phyloP scores from a whole-genome alignment of 2,329 filamentous ascomycete genomes.

The Zasmidium angulare region DNA sequence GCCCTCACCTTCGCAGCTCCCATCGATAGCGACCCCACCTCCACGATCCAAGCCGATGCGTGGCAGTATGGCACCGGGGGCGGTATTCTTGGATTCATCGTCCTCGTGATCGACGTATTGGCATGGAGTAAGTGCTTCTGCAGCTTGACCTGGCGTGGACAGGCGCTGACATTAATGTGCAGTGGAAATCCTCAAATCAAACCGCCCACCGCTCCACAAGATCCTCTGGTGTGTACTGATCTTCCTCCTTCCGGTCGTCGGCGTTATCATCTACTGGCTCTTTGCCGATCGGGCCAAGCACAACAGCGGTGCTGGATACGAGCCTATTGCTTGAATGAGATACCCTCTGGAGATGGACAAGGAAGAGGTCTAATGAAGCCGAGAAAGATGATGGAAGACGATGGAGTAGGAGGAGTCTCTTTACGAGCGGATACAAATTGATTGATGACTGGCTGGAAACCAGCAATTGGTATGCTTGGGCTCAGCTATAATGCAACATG shows the following conservation, averaged over 20 bases:
- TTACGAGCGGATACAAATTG: no score
- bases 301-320: slow-evolving; percentile 54
- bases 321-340: slow-evolving; percentile 47
- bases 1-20: slow-evolving; percentile 51
- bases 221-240: slow-evolving; percentile 63
- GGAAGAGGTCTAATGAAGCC: no score
- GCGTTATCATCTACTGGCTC: slow-evolving; percentile 63
- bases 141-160: no score
- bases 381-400: no score
- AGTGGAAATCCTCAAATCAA: slow-evolving; percentile 67
- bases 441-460: no score
- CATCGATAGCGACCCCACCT: slow-evolving; percentile 34
- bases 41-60: slow-evolving; percentile 43
- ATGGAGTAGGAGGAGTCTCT: no score
- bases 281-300: slow-evolving; percentile 63
- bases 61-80: slow-evolving; percentile 64
- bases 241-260: slow-evolving; percentile 64
- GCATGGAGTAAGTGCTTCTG: slow-evolving; percentile 63
- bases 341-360: no score
- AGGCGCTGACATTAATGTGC: not conserved
- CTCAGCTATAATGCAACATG: no score
- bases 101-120: slow-evolving; percentile 62
- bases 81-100: slow-evolving; percentile 61
- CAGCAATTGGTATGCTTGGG: no score
- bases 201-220: slow-evolving; percentile 58